Evolutionary conservation across 2,329 filamentous ascomycete genomes (phyloP).

Genomic region (Pseudogymnoascus sp.): DNA sequence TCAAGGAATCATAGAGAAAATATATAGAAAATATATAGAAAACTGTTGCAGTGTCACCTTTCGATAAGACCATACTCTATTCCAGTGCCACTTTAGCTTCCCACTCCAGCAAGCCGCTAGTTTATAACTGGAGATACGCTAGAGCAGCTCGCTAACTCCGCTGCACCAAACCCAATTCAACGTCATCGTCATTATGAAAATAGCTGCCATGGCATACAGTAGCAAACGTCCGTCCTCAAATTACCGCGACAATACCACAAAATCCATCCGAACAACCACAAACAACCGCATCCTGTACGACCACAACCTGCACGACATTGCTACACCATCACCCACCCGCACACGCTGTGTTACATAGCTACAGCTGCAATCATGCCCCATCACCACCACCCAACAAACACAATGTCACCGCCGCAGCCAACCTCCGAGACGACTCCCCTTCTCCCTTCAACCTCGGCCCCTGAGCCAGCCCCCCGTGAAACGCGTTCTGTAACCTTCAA

Average conservation of each 20-base stretch:
- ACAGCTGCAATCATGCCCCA: not conserved
- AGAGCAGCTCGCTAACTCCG: conserved; percentile 1
- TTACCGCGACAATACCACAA: not conserved
- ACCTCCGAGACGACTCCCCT: conserved; percentile 9
- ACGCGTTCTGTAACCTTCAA: conserved; percentile 60
- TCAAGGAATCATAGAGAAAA: not conserved
- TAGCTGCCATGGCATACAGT: not conserved
- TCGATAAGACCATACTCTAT: not conserved
- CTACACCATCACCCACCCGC: not conserved
- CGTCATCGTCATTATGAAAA: conserved; percentile 6
- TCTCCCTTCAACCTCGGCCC: not conserved
- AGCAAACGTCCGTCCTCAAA: not conserved
- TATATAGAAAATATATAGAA: not conserved
- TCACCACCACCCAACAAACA: conserved; percentile 1
- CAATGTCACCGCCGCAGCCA: conserved; percentile 2
- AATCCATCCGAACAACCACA: not conserved
- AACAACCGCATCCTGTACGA: not conserved
- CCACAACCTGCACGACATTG: not conserved
- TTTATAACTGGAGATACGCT: not conserved
- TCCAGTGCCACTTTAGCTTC: not conserved
- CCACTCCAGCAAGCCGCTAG: not conserved
- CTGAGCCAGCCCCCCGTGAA: conserved; percentile 15
- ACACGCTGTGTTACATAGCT: not conserved
- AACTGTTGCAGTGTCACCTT: not conserved
- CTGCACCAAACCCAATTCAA: not conserved